Evolutionary conservation across 345 rosid species (phyloP), one percentile per base, ranked within the genome.

Genomic region (Ceriops decandra): DNA sequence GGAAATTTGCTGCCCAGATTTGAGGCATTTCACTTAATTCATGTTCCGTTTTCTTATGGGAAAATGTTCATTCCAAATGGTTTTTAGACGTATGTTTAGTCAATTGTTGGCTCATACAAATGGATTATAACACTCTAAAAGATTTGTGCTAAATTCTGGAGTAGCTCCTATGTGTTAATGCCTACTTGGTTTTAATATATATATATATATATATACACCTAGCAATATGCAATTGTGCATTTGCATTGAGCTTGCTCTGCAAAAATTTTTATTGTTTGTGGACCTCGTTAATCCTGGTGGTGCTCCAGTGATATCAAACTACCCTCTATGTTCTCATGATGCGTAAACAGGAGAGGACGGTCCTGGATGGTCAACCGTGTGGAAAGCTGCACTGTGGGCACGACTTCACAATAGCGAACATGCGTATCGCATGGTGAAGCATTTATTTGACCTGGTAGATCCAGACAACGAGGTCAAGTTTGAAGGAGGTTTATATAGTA

Each of bases 301-400:
- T 27, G 20, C 46, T 38, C 11, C 7, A 20, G 26, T 16, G 9
- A 27, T 57, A 62, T 67, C 71, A 68, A 68, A 57, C 19, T 20
- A 7, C 16, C 56, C 35, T 49, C 11, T 16, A 30, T 60, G 16
- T 54, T 28, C 13, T 20, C 10, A 38, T 72, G n/a, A 20, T 51
- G 54, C n/a, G 3, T 54, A 42, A 62, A 70, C 87, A 91, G 99
- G 99, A 74, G 97, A 84, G 81, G 90, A 87, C 27, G 98, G 99
- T 68, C 98, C 98, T 30, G 98, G 98, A 56, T 95, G 98, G 99
- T 95, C 98, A 52, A 90, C 87, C 64, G 75, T 82, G 7, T 91
- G 99, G 99, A 95, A 95, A 81, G 84, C 81, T 31, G 86, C 93
- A 35, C 67, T 91, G 51, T 95, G 98, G 99, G 97, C 98, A 33